A percentile compares a stretch with the other conserved stretches of the same genome.
Conservation (phyloP, 2,329 filamentous ascomycete genomes). For the Botrytis cinerea region DNA sequence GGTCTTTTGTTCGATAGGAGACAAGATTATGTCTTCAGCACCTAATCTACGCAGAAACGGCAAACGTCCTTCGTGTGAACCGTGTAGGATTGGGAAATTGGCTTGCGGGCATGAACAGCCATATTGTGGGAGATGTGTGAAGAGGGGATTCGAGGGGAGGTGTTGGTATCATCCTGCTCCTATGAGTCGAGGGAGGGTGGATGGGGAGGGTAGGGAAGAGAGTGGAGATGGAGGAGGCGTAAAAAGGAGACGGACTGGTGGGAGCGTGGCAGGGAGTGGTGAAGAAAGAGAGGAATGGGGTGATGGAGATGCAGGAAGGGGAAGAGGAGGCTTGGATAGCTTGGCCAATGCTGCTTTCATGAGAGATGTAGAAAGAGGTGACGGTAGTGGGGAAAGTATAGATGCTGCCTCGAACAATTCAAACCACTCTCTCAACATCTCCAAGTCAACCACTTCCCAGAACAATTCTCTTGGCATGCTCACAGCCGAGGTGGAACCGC, state of each 20-base stretch:
- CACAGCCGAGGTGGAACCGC: not conserved
- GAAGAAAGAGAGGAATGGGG: not conserved
- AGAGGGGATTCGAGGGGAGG: slow-evolving; percentile 20
- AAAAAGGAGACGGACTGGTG: not conserved
- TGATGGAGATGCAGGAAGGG: not conserved
- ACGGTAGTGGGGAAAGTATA: slow-evolving; percentile 8
- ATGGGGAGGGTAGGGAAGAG: too few relatives aligned
- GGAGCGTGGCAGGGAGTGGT: not conserved
- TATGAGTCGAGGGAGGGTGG: not conserved
- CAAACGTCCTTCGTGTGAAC: slow-evolving; percentile 40
- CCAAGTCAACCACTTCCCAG: not conserved
- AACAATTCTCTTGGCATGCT: not conserved
- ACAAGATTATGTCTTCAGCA: not conserved
- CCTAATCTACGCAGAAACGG: slow-evolving; percentile 35
- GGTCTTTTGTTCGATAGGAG: not conserved
- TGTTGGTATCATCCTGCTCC: slow-evolving; percentile 15
- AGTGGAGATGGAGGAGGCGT: not conserved
- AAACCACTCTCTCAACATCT: not conserved
- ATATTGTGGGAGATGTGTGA: slow-evolving; percentile 36
- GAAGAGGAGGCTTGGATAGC: not conserved
- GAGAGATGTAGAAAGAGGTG: not conserved
- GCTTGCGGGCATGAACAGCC: slow-evolving; percentile 38
- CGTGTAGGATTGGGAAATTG: slow-evolving; percentile 39
- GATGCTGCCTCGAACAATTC: not conserved
- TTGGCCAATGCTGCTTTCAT: not conserved